A percentile compares a stretch with the other conserved stretches of the same genome.
phyloP scores from a whole-genome alignment of 306 rosid genomes.

The Cicer pinnatifidum region DNA sequence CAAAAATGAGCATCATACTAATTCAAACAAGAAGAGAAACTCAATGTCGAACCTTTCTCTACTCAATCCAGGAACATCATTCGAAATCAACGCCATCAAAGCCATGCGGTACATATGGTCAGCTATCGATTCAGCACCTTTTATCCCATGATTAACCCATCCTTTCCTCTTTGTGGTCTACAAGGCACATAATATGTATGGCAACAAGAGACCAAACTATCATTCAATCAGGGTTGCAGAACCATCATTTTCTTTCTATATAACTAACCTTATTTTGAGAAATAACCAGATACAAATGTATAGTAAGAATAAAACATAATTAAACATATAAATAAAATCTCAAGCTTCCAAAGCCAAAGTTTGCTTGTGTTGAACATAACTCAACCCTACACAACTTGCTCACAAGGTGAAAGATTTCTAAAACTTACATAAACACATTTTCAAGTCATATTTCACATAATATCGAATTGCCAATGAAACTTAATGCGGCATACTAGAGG shows the following conservation, averaged over 20 bases:
- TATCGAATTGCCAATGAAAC: no score
- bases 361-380: background rate
- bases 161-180: constrained; percentile 92
- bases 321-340: background rate
- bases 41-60: constrained; percentile 72
- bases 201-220: constrained; percentile 16
- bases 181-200: constrained; percentile 36
- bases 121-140: constrained; percentile 87
- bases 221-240: constrained; percentile 9
- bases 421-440: no score
- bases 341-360: constrained; percentile 6
- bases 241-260: constrained; percentile 23
- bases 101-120: constrained; percentile 97
- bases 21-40: constrained; percentile 16
- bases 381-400: no score
- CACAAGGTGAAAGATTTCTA: no score
- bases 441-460: no score
- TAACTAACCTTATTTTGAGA: background rate
- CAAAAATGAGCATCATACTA: constrained; percentile 18
- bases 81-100: constrained; percentile 80
- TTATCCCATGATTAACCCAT: constrained; percentile 94
- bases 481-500: no score
- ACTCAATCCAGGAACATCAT: constrained; percentile 70
- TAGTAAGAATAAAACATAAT: background rate
- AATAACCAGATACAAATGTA: constrained; percentile 4